A percentile compares a stretch with the other conserved stretches of the same genome.
Evolutionary conservation across 208 protist species (phyloP).

Genomic region (Wallacemonas sp.): DNA sequence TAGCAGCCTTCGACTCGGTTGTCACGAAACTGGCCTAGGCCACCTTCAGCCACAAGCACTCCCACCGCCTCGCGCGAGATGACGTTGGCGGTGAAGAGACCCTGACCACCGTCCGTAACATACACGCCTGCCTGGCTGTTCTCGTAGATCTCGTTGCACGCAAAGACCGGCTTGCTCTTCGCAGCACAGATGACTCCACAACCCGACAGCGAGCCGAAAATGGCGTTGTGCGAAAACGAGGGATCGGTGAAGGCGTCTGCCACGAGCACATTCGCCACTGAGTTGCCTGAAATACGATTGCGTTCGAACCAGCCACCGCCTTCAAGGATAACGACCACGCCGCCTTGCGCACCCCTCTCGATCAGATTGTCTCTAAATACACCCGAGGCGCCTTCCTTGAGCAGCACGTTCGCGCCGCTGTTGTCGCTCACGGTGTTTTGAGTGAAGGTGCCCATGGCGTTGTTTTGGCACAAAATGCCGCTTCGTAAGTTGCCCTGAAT

Average conservation of each 20-base stretch:
- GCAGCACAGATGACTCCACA: slow-evolving; percentile 61
- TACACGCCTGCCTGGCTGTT: slow-evolving; percentile 72
- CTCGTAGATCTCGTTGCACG: slow-evolving; percentile 58
- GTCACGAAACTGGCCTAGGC: slow-evolving; percentile 48
- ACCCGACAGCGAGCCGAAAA: slow-evolving; percentile 44
- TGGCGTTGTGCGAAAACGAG: slow-evolving; percentile 42
- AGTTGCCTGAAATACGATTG: slow-evolving; percentile 69
- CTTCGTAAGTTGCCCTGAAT: slow-evolving; percentile 36
- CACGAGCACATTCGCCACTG: slow-evolving; percentile 69
- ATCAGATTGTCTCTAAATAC: slow-evolving; percentile 76
- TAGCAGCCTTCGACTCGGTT: slow-evolving; percentile 66
- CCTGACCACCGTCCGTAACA: slow-evolving; percentile 46
- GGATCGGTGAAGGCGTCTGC: slow-evolving; percentile 53
- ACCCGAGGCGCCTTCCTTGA: slow-evolving; percentile 62
- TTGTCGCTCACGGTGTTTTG: slow-evolving; percentile 61
- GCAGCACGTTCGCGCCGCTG: slow-evolving; percentile 47
- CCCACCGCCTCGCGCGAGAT: slow-evolving; percentile 65
- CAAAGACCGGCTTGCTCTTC: slow-evolving; percentile 40
- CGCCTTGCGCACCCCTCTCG: slow-evolving; percentile 40
- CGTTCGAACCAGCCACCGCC: slow-evolving; percentile 64
- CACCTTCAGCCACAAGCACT: slow-evolving; percentile 60
- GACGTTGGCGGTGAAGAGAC: slow-evolving; percentile 38
- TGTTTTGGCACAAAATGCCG: slow-evolving; percentile 62
- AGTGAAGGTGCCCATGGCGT: slow-evolving; percentile 73
- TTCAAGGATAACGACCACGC: slow-evolving; percentile 65